A percentile compares a stretch with the other conserved stretches of the same genome.
Evolutionary conservation across 192 early-diverging fungal genomes (phyloP).

Genomic region (Lunasporangiospora selenospora): DNA sequence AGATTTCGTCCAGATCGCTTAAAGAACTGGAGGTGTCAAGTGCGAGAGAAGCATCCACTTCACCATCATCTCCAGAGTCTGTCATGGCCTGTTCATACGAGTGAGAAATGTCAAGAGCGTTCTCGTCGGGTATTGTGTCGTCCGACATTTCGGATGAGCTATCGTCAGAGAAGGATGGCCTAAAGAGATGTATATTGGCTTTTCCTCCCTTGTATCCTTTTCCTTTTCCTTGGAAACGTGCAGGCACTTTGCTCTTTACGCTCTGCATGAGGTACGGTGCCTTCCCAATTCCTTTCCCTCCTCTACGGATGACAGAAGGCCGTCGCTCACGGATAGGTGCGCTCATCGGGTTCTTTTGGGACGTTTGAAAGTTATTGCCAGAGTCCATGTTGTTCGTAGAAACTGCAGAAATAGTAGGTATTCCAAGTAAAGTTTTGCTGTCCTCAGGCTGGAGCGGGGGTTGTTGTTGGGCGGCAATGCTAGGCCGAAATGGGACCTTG

Average conservation of each 20-base stretch:
- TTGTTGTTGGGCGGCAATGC: neutral
- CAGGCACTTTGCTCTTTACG: neutral
- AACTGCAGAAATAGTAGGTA: no score
- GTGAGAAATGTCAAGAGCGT: no score
- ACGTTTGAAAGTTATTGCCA: slow-evolving; percentile 16
- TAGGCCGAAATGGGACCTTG: slow-evolving; percentile 42
- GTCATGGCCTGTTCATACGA: no score
- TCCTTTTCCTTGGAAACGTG: slow-evolving; percentile 20
- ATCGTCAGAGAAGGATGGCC: neutral
- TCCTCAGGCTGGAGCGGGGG: no score
- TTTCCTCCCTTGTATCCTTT: slow-evolving; percentile 34
- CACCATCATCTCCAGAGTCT: slow-evolving; percentile 9
- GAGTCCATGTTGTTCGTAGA: no score
- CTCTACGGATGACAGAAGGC: slow-evolving; percentile 10
- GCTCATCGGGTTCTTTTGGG: slow-evolving; percentile 32
- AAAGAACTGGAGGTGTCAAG: slow-evolving; percentile 11
- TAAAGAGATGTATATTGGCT: slow-evolving; percentile 12
- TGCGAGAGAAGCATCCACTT: slow-evolving; percentile 2
- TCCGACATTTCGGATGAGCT: slow-evolving; percentile 30
- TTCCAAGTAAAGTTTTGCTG: no score
- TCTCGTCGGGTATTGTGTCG: no score
- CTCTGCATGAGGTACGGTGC: slow-evolving; percentile 16
- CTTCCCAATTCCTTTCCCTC: slow-evolving; percentile 39
- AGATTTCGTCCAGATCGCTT: no score
- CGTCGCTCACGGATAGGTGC: slow-evolving; percentile 16